Evolutionary conservation across 306 rosid genomes (phyloP).

Genomic region (Potentilla sterilis): DNA sequence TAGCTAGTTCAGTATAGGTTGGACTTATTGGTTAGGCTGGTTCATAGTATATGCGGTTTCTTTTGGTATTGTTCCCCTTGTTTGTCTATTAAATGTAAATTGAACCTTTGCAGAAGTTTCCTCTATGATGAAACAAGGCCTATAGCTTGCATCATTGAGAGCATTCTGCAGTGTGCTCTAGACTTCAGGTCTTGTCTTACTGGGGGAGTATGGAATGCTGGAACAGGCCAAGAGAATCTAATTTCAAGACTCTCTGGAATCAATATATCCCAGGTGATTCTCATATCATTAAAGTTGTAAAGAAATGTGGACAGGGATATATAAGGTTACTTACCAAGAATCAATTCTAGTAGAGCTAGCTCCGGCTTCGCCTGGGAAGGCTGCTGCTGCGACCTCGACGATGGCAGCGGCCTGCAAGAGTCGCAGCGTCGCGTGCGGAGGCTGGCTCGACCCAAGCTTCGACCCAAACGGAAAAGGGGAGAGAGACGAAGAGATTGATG

Average conservation of each 20-base stretch:
- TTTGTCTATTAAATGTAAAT: constrained; percentile 16
- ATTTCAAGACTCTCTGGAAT: no score
- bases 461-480: no score
- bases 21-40: not conserved
- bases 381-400: no score
- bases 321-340: no score
- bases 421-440: no score
- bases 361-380: not conserved
- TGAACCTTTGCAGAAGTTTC: constrained; percentile 71
- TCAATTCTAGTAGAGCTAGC: no score
- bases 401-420: no score
- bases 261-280: no score
- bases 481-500: no score
- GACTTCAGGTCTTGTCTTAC: constrained; percentile 80
- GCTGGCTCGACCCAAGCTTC: no score
- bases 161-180: constrained; percentile 84
- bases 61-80: constrained; percentile 5
- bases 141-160: constrained; percentile 73
- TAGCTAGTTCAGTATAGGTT: not conserved
- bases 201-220: constrained; percentile 48
- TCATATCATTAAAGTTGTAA: no score
- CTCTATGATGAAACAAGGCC: constrained; percentile 69
- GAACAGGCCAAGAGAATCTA: constrained; percentile 36
- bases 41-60: not conserved
- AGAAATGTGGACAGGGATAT: no score